Base-by-base conservation (phyloP, 2,329 filamentous ascomycete species). In the Aspergillus glaucus region DNA sequence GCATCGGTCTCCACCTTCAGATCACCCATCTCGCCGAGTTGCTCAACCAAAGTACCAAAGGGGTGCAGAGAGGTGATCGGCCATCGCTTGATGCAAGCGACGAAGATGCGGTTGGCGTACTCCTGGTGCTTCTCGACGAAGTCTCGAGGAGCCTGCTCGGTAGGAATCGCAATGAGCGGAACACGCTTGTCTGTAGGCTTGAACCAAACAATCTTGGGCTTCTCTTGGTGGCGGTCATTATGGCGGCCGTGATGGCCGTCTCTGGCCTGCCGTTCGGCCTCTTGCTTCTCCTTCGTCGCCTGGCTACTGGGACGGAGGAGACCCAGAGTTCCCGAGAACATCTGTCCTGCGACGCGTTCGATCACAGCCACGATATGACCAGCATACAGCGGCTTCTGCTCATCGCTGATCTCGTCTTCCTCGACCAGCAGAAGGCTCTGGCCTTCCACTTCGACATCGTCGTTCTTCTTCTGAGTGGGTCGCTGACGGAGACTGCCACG, bases 151-250 rank as follows among this genome's bases (percentile, higher is more conserved):
- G 93, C 93, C 73, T 98, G 93, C 70, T 98, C 93, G 3, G 93
- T 98, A 1, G 93, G 93, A 56, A 98, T 98, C 47, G 93, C 93
- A 69, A 98, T 98, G 57, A 98, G 78, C 44, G 93, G 93, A 43
- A 98, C 93, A 65, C 93, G 89, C 81, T 98, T 97, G 74, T 98
- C 93, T 1, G 93, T 98, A 50, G 93, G 93, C 78, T 98, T 98
- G 77, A 98, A 98, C 93, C 93, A 98, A 39, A 98, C 93, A 72
- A 98, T 98, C 83, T 98, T 98, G 55, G 93, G 93, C 74, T 96
- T 96, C 56, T 98, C 93, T 67, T 94, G 90, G 55, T 88, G 82
- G 47, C 91, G 88, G 56, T 86, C 85, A 53, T 93, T 85, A 46
- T 85, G 81, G 52, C 80, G 80, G 54, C 86, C 84, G 55, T 80